Percentiles rank a stretch among this genome's conserved stretches.
Conservation (phyloP, 106 monocot genomes). For the Dendrobium nobile region DNA sequence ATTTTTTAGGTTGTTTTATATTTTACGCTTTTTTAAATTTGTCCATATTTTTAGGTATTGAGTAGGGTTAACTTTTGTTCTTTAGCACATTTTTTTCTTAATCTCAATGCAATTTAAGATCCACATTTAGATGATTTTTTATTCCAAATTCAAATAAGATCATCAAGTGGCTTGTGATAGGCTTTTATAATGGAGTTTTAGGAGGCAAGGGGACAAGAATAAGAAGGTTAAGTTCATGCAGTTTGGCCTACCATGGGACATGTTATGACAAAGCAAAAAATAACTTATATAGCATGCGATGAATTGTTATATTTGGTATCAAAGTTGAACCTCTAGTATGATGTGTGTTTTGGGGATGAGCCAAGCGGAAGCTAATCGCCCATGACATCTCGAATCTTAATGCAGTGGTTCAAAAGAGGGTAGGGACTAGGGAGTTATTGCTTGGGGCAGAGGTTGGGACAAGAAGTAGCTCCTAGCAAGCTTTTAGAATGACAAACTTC, state of each 20-base stretch:
- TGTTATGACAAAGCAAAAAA: background rate
- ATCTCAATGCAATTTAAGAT: background rate
- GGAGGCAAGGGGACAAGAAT: background rate
- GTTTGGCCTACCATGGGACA: background rate
- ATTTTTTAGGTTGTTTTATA: background rate
- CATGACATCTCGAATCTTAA: background rate
- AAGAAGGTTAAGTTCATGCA: background rate
- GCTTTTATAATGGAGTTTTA: too few species aligned
- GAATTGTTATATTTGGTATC: background rate
- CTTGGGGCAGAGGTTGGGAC: too few species aligned
- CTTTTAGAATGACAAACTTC: background rate
- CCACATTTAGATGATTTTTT: background rate
- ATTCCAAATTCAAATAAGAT: background rate
- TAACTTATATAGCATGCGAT: background rate
- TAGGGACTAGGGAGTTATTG: background rate
- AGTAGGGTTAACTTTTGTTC: background rate
- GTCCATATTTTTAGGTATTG: background rate
- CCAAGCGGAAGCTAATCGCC: background rate
- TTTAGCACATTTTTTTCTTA: background rate
- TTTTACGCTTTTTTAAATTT: background rate
- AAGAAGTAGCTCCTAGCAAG: background rate
- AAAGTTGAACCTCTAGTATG: background rate
- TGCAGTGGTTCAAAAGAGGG: background rate
- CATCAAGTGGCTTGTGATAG: background rate
- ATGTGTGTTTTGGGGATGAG: background rate